These are phyloP conservation scores for Fusarium begoniae DNA, from an alignment of 2,329 filamentous ascomycete genomes.

Conservation along the genomic window DNA sequence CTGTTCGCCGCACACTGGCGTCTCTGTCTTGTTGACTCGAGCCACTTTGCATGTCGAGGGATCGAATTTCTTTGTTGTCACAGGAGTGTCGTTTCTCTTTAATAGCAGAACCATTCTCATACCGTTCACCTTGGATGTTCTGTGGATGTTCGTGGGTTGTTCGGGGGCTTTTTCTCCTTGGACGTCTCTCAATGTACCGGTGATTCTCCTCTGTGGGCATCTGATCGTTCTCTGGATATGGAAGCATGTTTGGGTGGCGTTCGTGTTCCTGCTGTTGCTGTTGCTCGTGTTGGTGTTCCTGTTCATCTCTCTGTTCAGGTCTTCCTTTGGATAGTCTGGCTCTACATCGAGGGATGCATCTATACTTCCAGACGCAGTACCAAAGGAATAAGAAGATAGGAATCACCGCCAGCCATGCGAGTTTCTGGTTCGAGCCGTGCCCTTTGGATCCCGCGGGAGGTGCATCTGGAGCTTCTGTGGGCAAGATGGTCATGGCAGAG, in stretches of 20 bases:
- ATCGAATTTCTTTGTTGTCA: neutral
- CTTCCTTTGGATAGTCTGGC: neutral
- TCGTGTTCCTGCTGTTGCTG: neutral
- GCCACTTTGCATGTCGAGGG: neutral
- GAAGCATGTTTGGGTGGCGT: fast-evolving
- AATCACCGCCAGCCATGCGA: neutral
- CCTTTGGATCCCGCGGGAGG: fast-evolving
- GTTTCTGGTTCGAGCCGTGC: fast-evolving
- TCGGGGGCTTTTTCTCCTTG: neutral
- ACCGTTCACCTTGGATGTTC: neutral
- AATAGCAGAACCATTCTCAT: neutral
- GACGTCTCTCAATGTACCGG: fast-evolving
- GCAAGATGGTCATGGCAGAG: neutral
- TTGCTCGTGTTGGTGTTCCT: neutral
- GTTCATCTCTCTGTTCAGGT: neutral
- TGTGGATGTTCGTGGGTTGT: too few species aligned
- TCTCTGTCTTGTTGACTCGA: neutral
- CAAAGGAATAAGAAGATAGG: fast-evolving
- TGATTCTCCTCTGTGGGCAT: fast-evolving
- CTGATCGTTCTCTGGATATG: fast-evolving
- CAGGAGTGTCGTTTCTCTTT: neutral
- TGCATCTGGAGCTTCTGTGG: neutral
- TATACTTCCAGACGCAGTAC: neutral
- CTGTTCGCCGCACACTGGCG: neutral
- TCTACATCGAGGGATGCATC: too few species aligned